These are phyloP conservation scores for Pleurotus tuoliensis DNA, from an alignment of 768 basidiomycete species.

Conservation along the genomic window DNA sequence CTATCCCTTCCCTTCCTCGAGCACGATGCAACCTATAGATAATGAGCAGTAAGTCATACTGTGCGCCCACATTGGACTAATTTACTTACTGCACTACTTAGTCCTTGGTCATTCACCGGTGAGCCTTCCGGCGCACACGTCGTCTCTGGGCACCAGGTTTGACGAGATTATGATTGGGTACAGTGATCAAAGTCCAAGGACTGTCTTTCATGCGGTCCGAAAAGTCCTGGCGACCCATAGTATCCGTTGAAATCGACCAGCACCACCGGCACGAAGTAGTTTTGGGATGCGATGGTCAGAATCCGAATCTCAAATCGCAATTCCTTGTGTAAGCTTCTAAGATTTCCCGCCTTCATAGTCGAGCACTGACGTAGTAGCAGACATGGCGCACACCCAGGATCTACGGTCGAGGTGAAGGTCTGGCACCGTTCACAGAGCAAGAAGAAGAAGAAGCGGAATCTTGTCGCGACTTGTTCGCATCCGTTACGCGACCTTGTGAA, in stretches of 20 bases:
- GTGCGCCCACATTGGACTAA: neutral
- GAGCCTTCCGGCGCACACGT: neutral
- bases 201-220: conserved; percentile 51
- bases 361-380: conserved; percentile 23
- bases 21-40: too few relatives aligned
- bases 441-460: conserved; percentile 55
- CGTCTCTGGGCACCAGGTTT: too few relatives aligned
- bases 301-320: conserved; percentile 55
- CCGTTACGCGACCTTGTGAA: conserved; percentile 51
- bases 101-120: conserved; percentile 5
- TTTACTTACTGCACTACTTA: neutral
- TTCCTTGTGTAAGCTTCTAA: conserved; percentile 47
- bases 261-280: conserved; percentile 49
- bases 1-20: too few relatives aligned
- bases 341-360: neutral
- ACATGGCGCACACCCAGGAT: conserved; percentile 30
- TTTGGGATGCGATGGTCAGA: conserved; percentile 68
- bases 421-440: conserved; percentile 60
- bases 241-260: conserved; percentile 52
- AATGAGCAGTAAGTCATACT: too few relatives aligned
- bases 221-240: conserved; percentile 64
- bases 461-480: conserved; percentile 50
- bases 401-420: conserved; percentile 48
- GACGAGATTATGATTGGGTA: too few relatives aligned
- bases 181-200: conserved; percentile 41